phyloP scores from a whole-genome alignment of 2,329 filamentous ascomycete species.

The Domatiomyces globalis region DNA sequence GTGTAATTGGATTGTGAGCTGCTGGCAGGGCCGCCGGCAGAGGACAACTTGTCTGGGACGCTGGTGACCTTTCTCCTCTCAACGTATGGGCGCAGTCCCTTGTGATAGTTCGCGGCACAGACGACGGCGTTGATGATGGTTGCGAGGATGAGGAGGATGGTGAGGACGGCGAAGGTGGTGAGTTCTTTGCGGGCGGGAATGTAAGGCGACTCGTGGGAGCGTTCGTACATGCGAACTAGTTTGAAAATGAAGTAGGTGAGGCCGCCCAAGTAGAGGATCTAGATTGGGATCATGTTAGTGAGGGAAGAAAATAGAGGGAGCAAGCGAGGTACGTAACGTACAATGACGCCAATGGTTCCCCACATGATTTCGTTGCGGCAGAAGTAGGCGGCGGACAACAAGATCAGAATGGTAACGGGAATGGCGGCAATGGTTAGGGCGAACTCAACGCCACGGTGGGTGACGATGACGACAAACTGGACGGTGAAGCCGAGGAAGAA shows the following conservation, averaged over 20 bases:
- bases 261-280: slow-evolving; percentile 70
- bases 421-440: slow-evolving; percentile 78
- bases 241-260: slow-evolving; percentile 97
- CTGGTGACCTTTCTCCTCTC: slow-evolving; percentile 8
- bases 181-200: slow-evolving; percentile 66
- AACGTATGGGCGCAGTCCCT: slow-evolving; percentile 78
- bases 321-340: slow-evolving; percentile 25
- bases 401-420: slow-evolving; percentile 76
- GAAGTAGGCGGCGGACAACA: slow-evolving; percentile 71
- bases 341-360: slow-evolving; percentile 65
- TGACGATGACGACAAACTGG: slow-evolving; percentile 90
- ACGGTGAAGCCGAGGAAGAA: slow-evolving; percentile 99
- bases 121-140: slow-evolving; percentile 78
- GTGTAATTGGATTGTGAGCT: slow-evolving; percentile 4
- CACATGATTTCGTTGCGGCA: slow-evolving; percentile 66
- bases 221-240: slow-evolving; percentile 84
- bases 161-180: slow-evolving; percentile 87
- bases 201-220: slow-evolving; percentile 48
- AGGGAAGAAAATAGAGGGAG: background rate
- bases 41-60: background rate
- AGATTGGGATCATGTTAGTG: slow-evolving; percentile 1
- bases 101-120: slow-evolving; percentile 82
- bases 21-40: too few relatives aligned
- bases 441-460: slow-evolving; percentile 57
- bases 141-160: slow-evolving; percentile 71